Base-by-base conservation (phyloP, 2,329 filamentous ascomycete genomes). In the Alternaria atra region DNA sequence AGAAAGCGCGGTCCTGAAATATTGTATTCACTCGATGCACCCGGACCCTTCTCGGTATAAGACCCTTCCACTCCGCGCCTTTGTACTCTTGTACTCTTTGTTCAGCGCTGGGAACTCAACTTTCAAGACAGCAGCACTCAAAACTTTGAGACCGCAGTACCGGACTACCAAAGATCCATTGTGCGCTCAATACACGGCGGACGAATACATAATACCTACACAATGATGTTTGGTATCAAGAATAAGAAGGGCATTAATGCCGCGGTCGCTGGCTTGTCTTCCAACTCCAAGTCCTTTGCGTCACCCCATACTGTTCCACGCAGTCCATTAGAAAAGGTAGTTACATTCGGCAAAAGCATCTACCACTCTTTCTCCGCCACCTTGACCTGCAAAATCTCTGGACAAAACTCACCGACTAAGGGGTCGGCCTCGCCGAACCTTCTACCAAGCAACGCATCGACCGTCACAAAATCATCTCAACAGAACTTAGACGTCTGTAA, bases 361-460 rank as follows among this genome's bases (percentile, higher is more conserved):
- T 27, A 5, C 12, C 12, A 50, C 6, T 25, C 30, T 25, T 32
- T 50, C 15, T 12, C 46, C 8, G 34, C 13, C 20, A 50, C 46
- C 13, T 13, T 50, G 30, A n/a, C 17, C 32, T 20, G 46, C 46
- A 37, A 50, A 17, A 20, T 13, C 5, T 50, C 20, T 50, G 17
- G 15, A 17, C 7, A 50, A 15, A 34, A 30, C 13, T 25, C 20
- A 23, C 13, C 32, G 32, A 37, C 20, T 12, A n/a, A 50, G 6
- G 13, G 17, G 30, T 25, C 32, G 13, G 17, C 23, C 46, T 35
- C 32, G 6, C 30, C 46, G 13, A n/a, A 25, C 23, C 46, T 13
- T 37, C 32, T n/a, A 50, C 20, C 46, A 50, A 50, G 46, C 32
- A 34, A 50, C 46, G 9, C 32, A 23, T 35, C 46, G 30, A 50